Evolutionary conservation across 768 basidiomycete genomes (phyloP).

Genomic region (Exsudoporus frostii): DNA sequence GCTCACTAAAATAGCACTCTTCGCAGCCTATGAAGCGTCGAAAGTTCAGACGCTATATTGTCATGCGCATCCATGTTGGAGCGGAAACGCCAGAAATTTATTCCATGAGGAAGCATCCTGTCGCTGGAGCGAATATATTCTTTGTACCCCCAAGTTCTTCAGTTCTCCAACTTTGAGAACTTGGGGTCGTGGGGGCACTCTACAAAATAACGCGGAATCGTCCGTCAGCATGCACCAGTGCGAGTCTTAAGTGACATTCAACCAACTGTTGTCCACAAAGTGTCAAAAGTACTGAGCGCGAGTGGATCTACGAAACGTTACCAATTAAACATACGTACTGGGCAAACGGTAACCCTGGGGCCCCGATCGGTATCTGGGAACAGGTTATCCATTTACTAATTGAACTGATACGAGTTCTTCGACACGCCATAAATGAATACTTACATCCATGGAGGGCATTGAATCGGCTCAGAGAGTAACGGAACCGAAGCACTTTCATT

Average conservation of each 20-base stretch:
- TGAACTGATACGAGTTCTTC: not conserved
- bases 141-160: not conserved
- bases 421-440: not conserved
- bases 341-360: not conserved
- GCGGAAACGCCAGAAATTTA: not conserved
- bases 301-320: not conserved
- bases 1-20: not conserved
- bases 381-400: not conserved
- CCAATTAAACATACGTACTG: not conserved
- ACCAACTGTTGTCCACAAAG: not conserved
- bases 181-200: not conserved
- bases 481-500: conserved; percentile 15
- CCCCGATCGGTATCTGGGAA: not conserved
- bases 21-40: not conserved
- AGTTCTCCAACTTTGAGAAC: not conserved
- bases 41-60: not conserved
- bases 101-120: not conserved
- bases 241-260: not conserved
- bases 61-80: not conserved
- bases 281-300: not conserved
- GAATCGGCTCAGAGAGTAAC: not conserved
- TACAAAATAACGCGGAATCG: not conserved
- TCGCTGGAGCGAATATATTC: not conserved
- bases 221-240: not conserved
- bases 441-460: not conserved